phyloP scores from a whole-genome alignment of 495 filamentous ascomycete genomes.

The Ramalina peruviana region DNA sequence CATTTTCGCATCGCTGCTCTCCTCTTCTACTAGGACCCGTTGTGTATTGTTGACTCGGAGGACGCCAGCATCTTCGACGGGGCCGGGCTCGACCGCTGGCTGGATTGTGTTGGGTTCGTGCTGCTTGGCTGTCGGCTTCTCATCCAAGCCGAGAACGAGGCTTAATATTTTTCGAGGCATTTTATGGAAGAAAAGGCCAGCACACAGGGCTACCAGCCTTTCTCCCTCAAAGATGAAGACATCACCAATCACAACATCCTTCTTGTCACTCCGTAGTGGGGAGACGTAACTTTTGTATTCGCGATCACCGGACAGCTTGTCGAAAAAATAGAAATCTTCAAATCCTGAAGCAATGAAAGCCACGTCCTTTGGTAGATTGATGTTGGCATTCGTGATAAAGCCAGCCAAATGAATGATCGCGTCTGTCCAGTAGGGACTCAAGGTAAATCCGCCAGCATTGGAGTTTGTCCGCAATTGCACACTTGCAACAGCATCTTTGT shows the following conservation, averaged over 20 bases:
- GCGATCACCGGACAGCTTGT: conserved; percentile 35
- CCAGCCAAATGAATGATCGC: conserved; percentile 44
- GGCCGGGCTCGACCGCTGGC: no score
- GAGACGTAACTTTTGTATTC: conserved; percentile 46
- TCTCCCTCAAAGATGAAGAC: conserved; percentile 43
- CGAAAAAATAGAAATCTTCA: conserved; percentile 41
- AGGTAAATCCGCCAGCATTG: conserved; percentile 46
- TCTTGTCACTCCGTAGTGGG: conserved; percentile 28
- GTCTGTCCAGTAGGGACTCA: conserved; percentile 61
- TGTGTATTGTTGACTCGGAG: no score
- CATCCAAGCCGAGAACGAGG: no score
- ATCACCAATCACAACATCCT: conserved; percentile 36
- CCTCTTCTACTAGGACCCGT: no score
- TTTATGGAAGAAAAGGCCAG: conserved; percentile 38
- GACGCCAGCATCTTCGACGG: no score
- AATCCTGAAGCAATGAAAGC: conserved; percentile 52
- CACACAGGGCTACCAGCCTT: conserved; percentile 26
- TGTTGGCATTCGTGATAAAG: conserved; percentile 26
- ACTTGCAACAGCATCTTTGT: conserved; percentile 53
- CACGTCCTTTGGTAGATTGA: conserved; percentile 25
- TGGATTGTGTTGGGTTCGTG: no score
- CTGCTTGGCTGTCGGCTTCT: no score
- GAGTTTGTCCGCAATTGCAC: conserved; percentile 49
- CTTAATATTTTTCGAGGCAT: conserved; percentile 26
- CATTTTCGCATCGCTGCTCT: no score